Conservation (phyloP, 2,329 filamentous ascomycete species). For the Ophiostoma tasmaniense region DNA sequence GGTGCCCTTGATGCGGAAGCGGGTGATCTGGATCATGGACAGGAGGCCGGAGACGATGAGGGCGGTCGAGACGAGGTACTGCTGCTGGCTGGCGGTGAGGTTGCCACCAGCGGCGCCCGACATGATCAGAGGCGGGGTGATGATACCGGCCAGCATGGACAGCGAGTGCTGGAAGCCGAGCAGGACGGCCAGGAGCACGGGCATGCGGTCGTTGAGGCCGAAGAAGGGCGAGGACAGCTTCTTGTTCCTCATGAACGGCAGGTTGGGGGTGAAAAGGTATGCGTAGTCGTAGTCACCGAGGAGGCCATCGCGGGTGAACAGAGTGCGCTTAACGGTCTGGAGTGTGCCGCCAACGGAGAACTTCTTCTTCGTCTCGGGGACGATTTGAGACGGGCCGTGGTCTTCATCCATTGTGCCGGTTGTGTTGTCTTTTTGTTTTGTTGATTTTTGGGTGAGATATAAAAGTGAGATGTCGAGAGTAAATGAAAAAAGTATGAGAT, state of each 20-base stretch:
- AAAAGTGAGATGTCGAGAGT: background rate
- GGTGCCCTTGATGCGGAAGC: slow-evolving; percentile 63
- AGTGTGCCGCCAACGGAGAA: slow-evolving; percentile 27
- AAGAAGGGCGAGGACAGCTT: slow-evolving; percentile 64
- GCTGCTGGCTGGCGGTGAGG: slow-evolving; percentile 49
- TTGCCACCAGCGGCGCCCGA: slow-evolving; percentile 54
- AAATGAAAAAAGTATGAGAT: background rate
- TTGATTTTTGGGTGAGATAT: background rate
- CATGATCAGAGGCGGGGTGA: slow-evolving; percentile 71
- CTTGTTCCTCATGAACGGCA: slow-evolving; percentile 69
- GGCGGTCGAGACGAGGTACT: slow-evolving; percentile 72
- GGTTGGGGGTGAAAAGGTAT: slow-evolving; percentile 72
- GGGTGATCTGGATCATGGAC: slow-evolving; percentile 67
- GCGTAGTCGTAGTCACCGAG: slow-evolving; percentile 84
- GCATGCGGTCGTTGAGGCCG: slow-evolving; percentile 71
- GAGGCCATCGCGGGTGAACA: slow-evolving; percentile 60
- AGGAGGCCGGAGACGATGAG: slow-evolving; percentile 72
- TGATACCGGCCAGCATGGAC: slow-evolving; percentile 67
- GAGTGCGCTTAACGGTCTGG: slow-evolving; percentile 24
- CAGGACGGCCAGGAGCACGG: slow-evolving; percentile 62
- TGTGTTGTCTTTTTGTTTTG: background rate
- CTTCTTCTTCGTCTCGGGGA: slow-evolving; percentile 29
- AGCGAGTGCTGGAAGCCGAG: slow-evolving; percentile 73
- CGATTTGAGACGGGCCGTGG: slow-evolving; percentile 43
- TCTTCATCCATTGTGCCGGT: slow-evolving; percentile 45